These are phyloP conservation scores for Chromera velia DNA, from an alignment of 73 alveolate genomes.

Conservation along the genomic window DNA sequence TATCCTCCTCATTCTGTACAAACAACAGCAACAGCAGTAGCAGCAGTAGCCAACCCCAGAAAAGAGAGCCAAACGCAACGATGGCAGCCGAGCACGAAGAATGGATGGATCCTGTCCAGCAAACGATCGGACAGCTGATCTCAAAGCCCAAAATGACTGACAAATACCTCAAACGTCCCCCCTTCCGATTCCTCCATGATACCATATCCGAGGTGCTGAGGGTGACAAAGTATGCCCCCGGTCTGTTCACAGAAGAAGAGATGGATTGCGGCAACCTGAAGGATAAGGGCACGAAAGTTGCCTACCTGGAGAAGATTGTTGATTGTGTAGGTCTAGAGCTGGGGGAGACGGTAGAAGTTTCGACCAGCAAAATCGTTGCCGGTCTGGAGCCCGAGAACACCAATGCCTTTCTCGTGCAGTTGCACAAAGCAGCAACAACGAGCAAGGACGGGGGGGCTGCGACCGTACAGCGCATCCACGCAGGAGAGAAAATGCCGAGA, in stretches of 20 bases:
- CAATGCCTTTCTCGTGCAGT: conserved; percentile 55
- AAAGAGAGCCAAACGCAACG: no score
- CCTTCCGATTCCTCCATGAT: conserved; percentile 62
- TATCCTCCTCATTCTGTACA: no score
- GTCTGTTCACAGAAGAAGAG: conserved; percentile 56
- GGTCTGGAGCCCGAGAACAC: conserved; percentile 89
- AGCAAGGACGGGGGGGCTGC: no score
- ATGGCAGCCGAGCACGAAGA: no score
- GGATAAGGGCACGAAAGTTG: conserved; percentile 55
- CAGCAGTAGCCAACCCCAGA: no score
- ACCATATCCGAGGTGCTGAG: conserved; percentile 56
- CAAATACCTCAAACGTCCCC: conserved; percentile 60
- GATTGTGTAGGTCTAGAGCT: conserved; percentile 55
- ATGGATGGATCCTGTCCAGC: no score
- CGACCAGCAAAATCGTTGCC: conserved; percentile 31
- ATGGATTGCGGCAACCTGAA: conserved; percentile 49
- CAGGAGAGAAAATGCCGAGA: no score
- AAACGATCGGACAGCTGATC: no score
- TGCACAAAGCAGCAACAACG: conserved; percentile 41
- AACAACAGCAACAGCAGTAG: no score
- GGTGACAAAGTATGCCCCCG: conserved; percentile 57
- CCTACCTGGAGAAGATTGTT: conserved; percentile 56
- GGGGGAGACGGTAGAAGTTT: conserved; percentile 56
- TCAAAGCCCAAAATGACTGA: conserved; percentile 58
- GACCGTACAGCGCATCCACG: no score